A percentile compares a stretch with the other conserved stretches of the same genome.
Evolutionary conservation across 805 yeast genomes (phyloP).

Genomic region (Candida peoriensis): DNA sequence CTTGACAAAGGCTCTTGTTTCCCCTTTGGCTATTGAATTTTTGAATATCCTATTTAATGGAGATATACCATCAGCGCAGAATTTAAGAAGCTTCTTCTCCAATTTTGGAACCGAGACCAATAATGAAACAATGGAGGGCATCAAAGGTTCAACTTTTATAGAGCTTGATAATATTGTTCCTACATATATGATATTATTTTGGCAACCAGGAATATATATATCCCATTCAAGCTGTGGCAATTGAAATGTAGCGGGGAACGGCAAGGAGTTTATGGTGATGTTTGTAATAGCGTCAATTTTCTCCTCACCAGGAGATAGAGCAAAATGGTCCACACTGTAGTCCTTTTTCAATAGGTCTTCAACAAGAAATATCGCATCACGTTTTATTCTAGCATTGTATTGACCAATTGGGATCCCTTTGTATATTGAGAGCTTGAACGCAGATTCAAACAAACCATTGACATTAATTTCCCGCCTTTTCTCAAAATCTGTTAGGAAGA

Average conservation of each 20-base stretch:
- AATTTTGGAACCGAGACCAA: constrained; percentile 6
- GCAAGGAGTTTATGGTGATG: background rate
- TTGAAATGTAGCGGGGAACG: background rate
- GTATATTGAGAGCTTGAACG: constrained; percentile 5
- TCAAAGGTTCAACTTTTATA: background rate
- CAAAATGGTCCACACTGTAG: background rate
- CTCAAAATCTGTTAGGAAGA: constrained; percentile 4
- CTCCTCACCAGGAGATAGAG: background rate
- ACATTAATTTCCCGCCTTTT: constrained; percentile 1
- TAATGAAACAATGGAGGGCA: background rate
- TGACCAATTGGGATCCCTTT: constrained; percentile 4
- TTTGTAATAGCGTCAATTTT: background rate
- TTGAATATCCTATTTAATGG: constrained; percentile 15
- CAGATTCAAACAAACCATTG: constrained; percentile 5
- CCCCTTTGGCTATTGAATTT: constrained; percentile 2
- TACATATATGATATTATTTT: constrained; percentile 8
- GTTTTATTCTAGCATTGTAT: constrained; percentile 2
- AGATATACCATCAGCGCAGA: constrained; percentile 18
- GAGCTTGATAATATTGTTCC: constrained; percentile 4
- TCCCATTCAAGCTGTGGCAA: constrained; percentile 17
- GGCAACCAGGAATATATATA: constrained; percentile 14
- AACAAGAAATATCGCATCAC: background rate
- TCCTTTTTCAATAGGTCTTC: background rate
- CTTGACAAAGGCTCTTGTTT: constrained; percentile 7
- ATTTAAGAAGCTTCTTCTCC: constrained; percentile 3